These are phyloP conservation scores for Hanseniaspora sp. DNA, from an alignment of 1,139 yeast species.

Conservation along the genomic window DNA sequence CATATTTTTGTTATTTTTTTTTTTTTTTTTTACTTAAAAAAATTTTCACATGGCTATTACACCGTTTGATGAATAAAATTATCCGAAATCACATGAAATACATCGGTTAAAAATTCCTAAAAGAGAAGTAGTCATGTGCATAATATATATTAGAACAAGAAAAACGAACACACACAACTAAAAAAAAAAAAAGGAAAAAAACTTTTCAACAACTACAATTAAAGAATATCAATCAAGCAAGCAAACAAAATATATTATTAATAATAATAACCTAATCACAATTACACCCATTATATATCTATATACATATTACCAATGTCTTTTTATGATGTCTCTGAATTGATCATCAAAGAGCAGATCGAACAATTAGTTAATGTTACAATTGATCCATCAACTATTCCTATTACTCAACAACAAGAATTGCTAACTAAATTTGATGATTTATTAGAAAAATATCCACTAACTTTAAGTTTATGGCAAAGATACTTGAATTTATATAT, in stretches of 20 bases:
- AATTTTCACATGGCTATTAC: not conserved
- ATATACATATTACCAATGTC: not conserved
- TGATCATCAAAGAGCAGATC: conserved; percentile 3
- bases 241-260: too few relatives aligned
- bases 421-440: conserved; percentile 9
- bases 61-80: not conserved
- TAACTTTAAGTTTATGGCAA: conserved; percentile 9
- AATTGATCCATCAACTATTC: conserved; percentile 14
- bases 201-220: not conserved
- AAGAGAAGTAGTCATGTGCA: not conserved
- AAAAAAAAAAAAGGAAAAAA: too few relatives aligned
- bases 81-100: not conserved
- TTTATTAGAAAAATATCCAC: conserved; percentile 13
- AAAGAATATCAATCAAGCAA: not conserved
- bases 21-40: too few relatives aligned
- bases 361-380: conserved; percentile 10
- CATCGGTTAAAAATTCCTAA: not conserved
- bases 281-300: too few relatives aligned
- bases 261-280: too few relatives aligned
- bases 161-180: too few relatives aligned
- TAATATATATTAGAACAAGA: too few relatives aligned
- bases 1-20: too few relatives aligned
- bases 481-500: conserved; percentile 9
- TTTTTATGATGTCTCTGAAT: conserved; percentile 1
- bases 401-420: conserved; percentile 13